Evolutionary conservation across 2,329 filamentous ascomycete genomes (phyloP), one percentile per base, ranked within the genome.

Genomic region (Graphiopsis chlorocephala): DNA sequence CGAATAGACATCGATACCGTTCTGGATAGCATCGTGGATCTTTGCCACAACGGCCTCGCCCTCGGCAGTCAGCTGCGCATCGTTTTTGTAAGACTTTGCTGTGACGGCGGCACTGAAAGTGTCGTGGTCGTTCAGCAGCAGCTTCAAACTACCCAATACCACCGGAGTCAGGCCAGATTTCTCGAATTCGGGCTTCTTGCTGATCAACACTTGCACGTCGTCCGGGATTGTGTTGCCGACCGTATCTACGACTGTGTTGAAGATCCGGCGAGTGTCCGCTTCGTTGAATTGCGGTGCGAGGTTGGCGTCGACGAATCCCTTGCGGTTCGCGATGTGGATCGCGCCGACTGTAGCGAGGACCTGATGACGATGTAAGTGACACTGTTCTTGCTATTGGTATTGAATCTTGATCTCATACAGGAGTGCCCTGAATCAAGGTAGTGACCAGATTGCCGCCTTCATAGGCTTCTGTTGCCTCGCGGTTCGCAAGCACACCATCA

Each of bases 171-270:
- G 23, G n/a, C 71, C 58, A 14, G 71, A 68, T 2, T 59, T 67
- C 59, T 72, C 69, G 61, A 72, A 72, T 25, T 68, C 57, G 23
- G 63, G 63, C 67, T 72, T 70, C 69, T 72, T 72, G 31, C 64
- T 64, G 56, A 72, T 64, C 20, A 71, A 63, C 0, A 67, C 66
- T 11, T 67, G 57, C 23, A 72, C 62, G 3, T 65, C 60, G 1
- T 56, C 65, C 1, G 71, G 70, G 53, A 70, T 71, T 28, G 64
- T 68, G 25, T 69, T 66, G n/a, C 71, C 69, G 6, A 74, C 72
- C 11, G 63, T 70, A 33, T 72, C 64, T 20, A 60, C 68, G n/a
- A 70, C 68, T 31, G 68, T 60, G 10, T 73, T 64, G 31, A 70
- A 70, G 23, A 73, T 71, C 15, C 61, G 57, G 35, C 64, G 65